phyloP scores from a whole-genome alignment of 768 basidiomycete genomes.

The Suillus brevipes region DNA sequence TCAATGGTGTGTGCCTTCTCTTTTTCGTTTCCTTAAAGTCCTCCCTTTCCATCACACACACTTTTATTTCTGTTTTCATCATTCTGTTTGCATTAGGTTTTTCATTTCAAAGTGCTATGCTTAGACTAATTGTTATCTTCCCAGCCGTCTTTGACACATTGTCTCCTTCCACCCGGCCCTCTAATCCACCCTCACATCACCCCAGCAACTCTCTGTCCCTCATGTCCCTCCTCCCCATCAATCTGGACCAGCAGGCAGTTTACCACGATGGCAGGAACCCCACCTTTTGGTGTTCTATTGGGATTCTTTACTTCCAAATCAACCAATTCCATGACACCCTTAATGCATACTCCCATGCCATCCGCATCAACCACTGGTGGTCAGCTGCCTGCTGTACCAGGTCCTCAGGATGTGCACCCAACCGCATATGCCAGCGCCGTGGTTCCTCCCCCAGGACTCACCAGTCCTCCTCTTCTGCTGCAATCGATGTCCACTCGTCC shows the following conservation, averaged over 20 bases:
- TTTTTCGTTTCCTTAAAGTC: too few relatives aligned
- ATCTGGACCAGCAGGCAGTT: constrained; percentile 98
- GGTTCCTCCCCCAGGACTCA: constrained; percentile 66
- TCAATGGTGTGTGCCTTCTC: too few relatives aligned
- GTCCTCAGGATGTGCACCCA: constrained; percentile 94
- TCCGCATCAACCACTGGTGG: constrained; percentile 88
- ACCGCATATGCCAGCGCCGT: constrained; percentile 87
- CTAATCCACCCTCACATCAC: too few relatives aligned
- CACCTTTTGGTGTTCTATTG: constrained; percentile 99
- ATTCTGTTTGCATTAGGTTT: too few relatives aligned
- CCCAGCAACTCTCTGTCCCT: too few relatives aligned
- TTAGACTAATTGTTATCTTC: too few relatives aligned
- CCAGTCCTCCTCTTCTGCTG: constrained; percentile 66
- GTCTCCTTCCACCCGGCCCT: too few relatives aligned
- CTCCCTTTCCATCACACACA: too few relatives aligned
- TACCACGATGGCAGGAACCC: constrained; percentile 99
- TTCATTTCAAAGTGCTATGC: too few relatives aligned
- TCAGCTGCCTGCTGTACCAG: constrained; percentile 82
- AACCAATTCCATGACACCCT: constrained; percentile 99
- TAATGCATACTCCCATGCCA: constrained; percentile 98
- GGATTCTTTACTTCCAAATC: constrained; percentile 98
- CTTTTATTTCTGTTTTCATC: too few relatives aligned
- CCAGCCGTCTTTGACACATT: too few relatives aligned
- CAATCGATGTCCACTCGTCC: constrained; percentile 47
- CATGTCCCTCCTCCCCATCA: too few relatives aligned